Conservation (phyloP, 176 grass and related monocot species). For the Avena insularis region DNA sequence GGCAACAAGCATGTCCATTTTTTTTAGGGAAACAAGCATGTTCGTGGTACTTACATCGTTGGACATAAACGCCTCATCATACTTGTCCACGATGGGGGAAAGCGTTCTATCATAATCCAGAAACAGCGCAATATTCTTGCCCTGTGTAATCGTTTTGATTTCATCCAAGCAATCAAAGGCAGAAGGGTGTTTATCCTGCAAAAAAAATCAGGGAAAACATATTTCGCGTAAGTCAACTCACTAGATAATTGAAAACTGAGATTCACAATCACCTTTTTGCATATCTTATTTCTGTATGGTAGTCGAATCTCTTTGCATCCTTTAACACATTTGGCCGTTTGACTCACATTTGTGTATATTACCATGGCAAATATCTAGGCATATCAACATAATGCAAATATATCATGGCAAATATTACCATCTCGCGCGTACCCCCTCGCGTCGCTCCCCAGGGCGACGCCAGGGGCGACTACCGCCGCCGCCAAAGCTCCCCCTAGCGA, state of each 20-base stretch:
- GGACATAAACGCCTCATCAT: constrained; percentile 48
- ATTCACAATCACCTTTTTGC: neutral
- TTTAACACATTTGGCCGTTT: too few relatives aligned
- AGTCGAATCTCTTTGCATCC: too few relatives aligned
- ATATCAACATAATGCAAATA: too few relatives aligned
- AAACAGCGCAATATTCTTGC: constrained; percentile 50
- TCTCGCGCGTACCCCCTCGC: too few relatives aligned
- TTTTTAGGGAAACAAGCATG: neutral
- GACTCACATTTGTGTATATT: too few relatives aligned
- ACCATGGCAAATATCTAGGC: too few relatives aligned
- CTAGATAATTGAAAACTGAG: neutral
- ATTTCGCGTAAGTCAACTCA: neutral
- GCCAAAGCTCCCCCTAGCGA: too few relatives aligned
- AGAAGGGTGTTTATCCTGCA: constrained; percentile 49
- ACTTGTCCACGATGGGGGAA: constrained; percentile 56
- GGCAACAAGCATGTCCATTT: too few relatives aligned
- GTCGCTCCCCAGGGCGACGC: too few relatives aligned
- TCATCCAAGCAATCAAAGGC: constrained; percentile 50
- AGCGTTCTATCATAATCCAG: constrained; percentile 66
- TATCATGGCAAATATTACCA: too few relatives aligned
- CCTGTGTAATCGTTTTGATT: constrained; percentile 46
- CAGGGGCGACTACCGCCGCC: too few relatives aligned
- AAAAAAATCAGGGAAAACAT: constrained; percentile 3
- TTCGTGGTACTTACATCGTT: constrained; percentile 32
- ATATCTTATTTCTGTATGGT: too few relatives aligned